Conservation (phyloP, 441 rosid genomes). For the Syzygium syzygioides region DNA sequence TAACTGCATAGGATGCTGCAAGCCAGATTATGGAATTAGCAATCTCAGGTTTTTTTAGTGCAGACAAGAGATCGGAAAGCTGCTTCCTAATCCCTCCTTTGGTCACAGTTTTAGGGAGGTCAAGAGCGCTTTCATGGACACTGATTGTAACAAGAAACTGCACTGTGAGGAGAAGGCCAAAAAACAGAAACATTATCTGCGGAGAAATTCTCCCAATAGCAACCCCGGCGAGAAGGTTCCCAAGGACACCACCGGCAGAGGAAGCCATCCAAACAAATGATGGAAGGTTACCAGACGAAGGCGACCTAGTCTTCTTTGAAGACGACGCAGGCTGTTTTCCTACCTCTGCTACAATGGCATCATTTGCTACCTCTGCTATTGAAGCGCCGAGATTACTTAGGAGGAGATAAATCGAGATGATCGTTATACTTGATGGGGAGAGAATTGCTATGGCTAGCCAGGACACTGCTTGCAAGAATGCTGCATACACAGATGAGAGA, state of each 20-base stretch:
- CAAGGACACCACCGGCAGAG: slow-evolving; percentile 79
- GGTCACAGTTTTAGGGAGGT: slow-evolving; percentile 50
- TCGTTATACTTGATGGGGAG: slow-evolving; percentile 51
- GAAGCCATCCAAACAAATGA: slow-evolving; percentile 85
- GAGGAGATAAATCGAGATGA: slow-evolving; percentile 54
- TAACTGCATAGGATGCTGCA: slow-evolving; percentile 60
- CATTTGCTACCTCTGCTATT: slow-evolving; percentile 85
- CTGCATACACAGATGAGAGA: slow-evolving; percentile 30
- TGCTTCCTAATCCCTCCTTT: slow-evolving; percentile 47
- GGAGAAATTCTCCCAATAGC: slow-evolving; percentile 42
- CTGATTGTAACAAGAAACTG: slow-evolving; percentile 57
- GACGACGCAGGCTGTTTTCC: slow-evolving; percentile 36
- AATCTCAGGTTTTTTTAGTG: slow-evolving; percentile 55
- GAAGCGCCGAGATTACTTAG: slow-evolving; percentile 89
- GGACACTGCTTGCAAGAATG: slow-evolving; percentile 73
- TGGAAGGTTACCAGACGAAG: slow-evolving; percentile 58
- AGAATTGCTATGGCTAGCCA: slow-evolving; percentile 68
- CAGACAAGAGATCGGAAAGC: slow-evolving; percentile 46
- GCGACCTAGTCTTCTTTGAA: slow-evolving; percentile 19
- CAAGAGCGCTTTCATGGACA: slow-evolving; percentile 50
- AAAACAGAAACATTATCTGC: slow-evolving; percentile 46
- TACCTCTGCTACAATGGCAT: slow-evolving; percentile 83
- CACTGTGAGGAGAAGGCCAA: slow-evolving; percentile 34
- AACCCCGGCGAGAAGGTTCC: slow-evolving; percentile 71
- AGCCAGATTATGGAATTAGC: slow-evolving; percentile 64